Conservation (phyloP, 495 filamentous ascomycete genomes). For the Tuber brumale region DNA sequence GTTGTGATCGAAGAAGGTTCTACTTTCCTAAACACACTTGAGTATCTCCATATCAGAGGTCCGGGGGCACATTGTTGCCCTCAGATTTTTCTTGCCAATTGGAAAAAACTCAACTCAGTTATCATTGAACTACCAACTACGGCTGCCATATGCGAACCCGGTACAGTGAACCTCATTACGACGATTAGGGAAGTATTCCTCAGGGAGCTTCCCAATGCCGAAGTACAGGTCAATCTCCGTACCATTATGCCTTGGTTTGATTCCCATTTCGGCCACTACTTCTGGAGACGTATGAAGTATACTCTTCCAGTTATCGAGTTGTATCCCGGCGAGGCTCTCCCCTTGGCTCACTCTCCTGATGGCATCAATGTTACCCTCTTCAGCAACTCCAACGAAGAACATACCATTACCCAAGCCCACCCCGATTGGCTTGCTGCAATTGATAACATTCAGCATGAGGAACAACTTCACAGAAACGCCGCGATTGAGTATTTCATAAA, state of each 20-base stretch:
- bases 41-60: constrained; percentile 26
- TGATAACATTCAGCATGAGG: not conserved
- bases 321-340: not conserved
- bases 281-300: not conserved
- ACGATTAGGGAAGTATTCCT: not conserved
- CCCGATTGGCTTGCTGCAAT: not conserved
- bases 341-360: not conserved
- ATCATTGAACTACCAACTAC: constrained; percentile 23
- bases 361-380: not conserved
- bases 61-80: constrained; percentile 25
- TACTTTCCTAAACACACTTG: constrained; percentile 19
- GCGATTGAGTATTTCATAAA: not conserved
- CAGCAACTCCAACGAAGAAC: not conserved
- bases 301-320: fast-evolving
- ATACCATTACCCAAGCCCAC: not conserved
- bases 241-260: not conserved
- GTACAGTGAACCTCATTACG: not conserved
- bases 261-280: not conserved
- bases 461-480: not conserved
- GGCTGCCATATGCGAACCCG: constrained; percentile 17
- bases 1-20: not conserved
- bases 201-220: not conserved
- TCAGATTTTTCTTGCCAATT: too few relatives aligned
- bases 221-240: not conserved
- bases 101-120: constrained; percentile 15